A percentile compares a stretch with the other conserved stretches of the same genome.
Evolutionary conservation across 345 rosid genomes (phyloP).

Genomic region (Bruguiera parviflora): DNA sequence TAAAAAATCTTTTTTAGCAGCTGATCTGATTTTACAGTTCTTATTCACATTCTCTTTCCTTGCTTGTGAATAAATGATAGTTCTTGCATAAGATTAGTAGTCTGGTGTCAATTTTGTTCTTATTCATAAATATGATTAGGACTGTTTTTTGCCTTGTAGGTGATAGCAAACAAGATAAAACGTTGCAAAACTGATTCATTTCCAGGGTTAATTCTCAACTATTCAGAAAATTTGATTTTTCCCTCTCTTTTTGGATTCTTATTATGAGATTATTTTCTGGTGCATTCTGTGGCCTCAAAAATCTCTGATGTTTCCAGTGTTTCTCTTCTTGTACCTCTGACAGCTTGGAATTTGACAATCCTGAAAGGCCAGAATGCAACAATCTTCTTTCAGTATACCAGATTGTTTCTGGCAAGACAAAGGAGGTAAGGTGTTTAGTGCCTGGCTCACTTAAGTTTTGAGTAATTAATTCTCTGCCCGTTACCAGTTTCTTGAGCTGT

Average conservation of each 20-base stretch:
- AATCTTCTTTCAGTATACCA: constrained; percentile 89
- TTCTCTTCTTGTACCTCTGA: constrained; percentile 17
- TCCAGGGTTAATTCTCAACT: constrained; percentile 46
- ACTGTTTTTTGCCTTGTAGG: constrained; percentile 37
- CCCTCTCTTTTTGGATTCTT: not conserved
- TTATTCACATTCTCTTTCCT: not conserved
- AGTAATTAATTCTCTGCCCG: not conserved
- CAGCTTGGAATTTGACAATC: constrained; percentile 87
- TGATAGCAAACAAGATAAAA: constrained; percentile 77
- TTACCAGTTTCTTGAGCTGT: not conserved
- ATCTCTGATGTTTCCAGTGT: not conserved
- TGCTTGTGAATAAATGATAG: not conserved
- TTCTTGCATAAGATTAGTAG: not conserved
- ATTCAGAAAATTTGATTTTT: constrained; percentile 1
- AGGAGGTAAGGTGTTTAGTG: constrained; percentile 46
- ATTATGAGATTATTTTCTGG: not conserved
- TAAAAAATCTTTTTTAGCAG: not conserved
- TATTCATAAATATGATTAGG: not conserved
- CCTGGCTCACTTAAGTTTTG: constrained; percentile 3
- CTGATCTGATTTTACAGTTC: not conserved
- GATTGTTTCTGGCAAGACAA: constrained; percentile 76
- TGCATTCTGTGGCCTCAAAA: not conserved
- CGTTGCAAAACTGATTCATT: constrained; percentile 88
- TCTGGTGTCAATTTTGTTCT: not conserved
- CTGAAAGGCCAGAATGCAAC: constrained; percentile 89